Percentiles rank a stretch among this genome's conserved stretches.
These are phyloP conservation scores for Naganishia liquefaciens DNA, from an alignment of 1,284 basidiomycete species.

Conservation along the genomic window DNA sequence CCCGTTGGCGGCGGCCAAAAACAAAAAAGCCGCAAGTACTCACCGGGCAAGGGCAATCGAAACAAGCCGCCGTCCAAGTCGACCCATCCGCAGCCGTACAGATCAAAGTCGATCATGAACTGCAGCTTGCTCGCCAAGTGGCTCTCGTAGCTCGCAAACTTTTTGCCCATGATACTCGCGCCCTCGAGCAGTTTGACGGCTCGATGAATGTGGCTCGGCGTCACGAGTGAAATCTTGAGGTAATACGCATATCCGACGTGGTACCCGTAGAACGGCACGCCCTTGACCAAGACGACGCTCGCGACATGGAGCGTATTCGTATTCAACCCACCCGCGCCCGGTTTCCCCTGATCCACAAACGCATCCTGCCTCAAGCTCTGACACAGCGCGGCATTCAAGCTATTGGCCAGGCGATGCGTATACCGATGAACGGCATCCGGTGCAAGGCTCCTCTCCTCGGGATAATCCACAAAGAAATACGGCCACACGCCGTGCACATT, in stretches of 20 bases:
- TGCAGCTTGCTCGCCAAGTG: conserved; percentile 87
- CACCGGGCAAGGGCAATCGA: conserved; percentile 57
- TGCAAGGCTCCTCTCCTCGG: conserved; percentile 43
- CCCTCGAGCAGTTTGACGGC: conserved; percentile 74
- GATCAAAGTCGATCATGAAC: conserved; percentile 92
- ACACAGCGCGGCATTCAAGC: conserved; percentile 52
- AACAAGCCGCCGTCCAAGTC: conserved; percentile 62
- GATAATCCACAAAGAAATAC: conserved; percentile 60
- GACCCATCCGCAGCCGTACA: conserved; percentile 92
- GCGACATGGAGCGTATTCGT: conserved; percentile 56
- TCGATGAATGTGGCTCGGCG: conserved; percentile 69
- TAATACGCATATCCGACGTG: conserved; percentile 82
- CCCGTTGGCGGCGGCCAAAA: no score
- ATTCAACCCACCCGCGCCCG: conserved; percentile 49
- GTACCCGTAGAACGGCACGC: conserved; percentile 94
- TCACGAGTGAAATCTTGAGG: conserved; percentile 78
- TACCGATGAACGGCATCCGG: conserved; percentile 52
- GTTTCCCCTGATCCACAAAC: conserved; percentile 39
- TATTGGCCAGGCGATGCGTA: conserved; percentile 50
- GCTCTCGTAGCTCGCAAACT: conserved; percentile 80
- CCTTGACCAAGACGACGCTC: conserved; percentile 83
- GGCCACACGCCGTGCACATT: conserved; percentile 78
- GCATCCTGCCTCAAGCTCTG: conserved; percentile 51
- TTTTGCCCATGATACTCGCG: conserved; percentile 74
- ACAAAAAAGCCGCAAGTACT: no score